A percentile compares a stretch with the other conserved stretches of the same genome.
These are phyloP conservation scores for Talaromyces nanjingensis DNA, from an alignment of 495 filamentous ascomycete genomes.

Conservation along the genomic window DNA sequence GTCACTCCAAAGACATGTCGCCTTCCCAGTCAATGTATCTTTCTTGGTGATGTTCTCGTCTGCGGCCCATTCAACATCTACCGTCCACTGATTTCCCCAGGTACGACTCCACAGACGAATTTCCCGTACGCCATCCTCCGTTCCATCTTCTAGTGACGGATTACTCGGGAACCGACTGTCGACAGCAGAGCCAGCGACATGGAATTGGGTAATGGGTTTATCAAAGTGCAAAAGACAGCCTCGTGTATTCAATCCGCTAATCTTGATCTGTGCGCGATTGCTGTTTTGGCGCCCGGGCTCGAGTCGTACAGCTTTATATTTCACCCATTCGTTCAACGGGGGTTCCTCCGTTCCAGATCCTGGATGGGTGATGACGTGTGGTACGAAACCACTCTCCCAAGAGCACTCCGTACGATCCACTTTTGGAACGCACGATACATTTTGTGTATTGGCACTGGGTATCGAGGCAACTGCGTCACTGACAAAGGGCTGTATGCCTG, in stretches of 20 bases:
- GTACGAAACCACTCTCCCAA: slow-evolving; percentile 56
- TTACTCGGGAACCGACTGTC: slow-evolving; percentile 48
- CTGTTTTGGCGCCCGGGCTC: slow-evolving; percentile 10
- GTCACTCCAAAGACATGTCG: slow-evolving; percentile 87
- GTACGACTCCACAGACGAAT: slow-evolving; percentile 66
- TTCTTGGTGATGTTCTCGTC: slow-evolving; percentile 23
- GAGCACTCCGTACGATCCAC: slow-evolving; percentile 54
- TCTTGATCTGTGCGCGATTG: slow-evolving; percentile 45
- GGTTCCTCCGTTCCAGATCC: slow-evolving; percentile 23
- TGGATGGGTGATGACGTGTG: slow-evolving; percentile 41
- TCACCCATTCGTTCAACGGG: slow-evolving; percentile 51
- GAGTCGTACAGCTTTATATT: slow-evolving; percentile 49
- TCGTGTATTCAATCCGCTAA: slow-evolving; percentile 61
- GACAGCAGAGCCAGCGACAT: slow-evolving; percentile 48
- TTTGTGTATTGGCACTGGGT: slow-evolving; percentile 61
- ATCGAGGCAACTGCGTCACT: slow-evolving; percentile 56
- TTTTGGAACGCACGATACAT: slow-evolving; percentile 43
- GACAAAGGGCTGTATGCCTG: slow-evolving; percentile 67
- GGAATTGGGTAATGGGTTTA: slow-evolving; percentile 52
- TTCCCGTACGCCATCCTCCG: slow-evolving; percentile 38
- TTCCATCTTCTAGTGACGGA: slow-evolving; percentile 31
- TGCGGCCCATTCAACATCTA: slow-evolving; percentile 62
- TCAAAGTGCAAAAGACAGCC: slow-evolving; percentile 63
- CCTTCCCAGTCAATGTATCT: slow-evolving; percentile 52
- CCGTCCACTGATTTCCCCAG: slow-evolving; percentile 68